Percentiles rank a stretch among this genome's conserved stretches.
Evolutionary conservation across 2,329 filamentous ascomycete genomes (phyloP).

Genomic region (Elsinoe ampelina): DNA sequence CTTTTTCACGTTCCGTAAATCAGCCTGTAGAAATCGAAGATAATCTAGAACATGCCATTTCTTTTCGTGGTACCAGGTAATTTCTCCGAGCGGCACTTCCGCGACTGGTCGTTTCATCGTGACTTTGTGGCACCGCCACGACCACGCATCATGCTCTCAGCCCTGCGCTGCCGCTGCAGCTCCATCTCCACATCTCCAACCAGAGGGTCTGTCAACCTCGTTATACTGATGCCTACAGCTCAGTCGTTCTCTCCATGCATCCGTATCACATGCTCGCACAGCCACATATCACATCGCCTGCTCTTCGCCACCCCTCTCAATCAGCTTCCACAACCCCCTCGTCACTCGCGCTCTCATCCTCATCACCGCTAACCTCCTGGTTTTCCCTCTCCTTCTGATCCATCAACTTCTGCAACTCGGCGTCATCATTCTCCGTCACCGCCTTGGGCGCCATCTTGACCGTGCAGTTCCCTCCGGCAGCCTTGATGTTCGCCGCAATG

Average conservation of each 20-base stretch:
- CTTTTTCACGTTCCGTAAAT: not conserved
- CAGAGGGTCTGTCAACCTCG: not conserved
- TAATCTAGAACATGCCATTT: slow-evolving; percentile 4
- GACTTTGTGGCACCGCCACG: not conserved
- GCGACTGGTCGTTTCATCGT: slow-evolving; percentile 6
- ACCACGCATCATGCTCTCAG: not conserved
- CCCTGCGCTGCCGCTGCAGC: not conserved
- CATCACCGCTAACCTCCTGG: slow-evolving; percentile 93
- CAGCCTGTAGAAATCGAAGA: not conserved
- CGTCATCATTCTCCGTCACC: slow-evolving; percentile 96
- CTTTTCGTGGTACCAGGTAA: slow-evolving; percentile 3
- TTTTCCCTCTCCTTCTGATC: slow-evolving; percentile 98
- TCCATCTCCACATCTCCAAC: not conserved
- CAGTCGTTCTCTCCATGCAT: not conserved
- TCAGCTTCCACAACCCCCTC: slow-evolving; percentile 60
- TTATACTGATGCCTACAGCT: not conserved
- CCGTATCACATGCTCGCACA: not conserved
- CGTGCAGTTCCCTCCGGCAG: slow-evolving; percentile 66
- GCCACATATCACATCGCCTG: not conserved
- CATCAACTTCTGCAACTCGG: slow-evolving; percentile 94
- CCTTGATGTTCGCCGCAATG: slow-evolving; percentile 71
- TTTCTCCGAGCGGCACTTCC: not conserved
- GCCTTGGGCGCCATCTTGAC: slow-evolving; percentile 99
- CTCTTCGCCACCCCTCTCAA: not conserved
- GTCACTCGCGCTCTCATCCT: slow-evolving; percentile 91